A percentile compares a stretch with the other conserved stretches of the same genome.
Conservation (phyloP, 768 basidiomycete species). For the Tulasnella sp. region DNA sequence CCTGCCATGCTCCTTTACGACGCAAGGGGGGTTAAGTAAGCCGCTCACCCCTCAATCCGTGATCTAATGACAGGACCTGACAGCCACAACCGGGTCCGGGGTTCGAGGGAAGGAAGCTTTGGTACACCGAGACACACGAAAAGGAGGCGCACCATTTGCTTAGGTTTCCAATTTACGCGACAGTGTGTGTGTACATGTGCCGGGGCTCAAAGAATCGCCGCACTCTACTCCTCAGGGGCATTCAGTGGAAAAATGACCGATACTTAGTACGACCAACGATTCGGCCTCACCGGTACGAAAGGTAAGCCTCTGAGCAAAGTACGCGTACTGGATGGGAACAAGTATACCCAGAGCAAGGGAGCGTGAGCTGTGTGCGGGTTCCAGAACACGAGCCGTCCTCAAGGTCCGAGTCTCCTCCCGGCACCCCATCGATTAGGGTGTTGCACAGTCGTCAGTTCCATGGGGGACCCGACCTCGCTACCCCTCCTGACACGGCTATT, state of each 20-base stretch:
- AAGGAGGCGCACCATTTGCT: not conserved
- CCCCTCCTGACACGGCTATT: not conserved
- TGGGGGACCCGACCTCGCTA: not conserved
- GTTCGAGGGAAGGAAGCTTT: not conserved
- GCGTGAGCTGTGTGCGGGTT: not conserved
- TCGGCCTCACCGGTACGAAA: not conserved
- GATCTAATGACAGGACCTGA: not conserved
- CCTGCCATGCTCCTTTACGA: not conserved
- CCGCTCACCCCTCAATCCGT: not conserved
- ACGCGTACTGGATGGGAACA: not conserved
- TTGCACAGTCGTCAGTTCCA: not conserved
- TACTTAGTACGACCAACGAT: not conserved
- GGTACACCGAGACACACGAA: not conserved
- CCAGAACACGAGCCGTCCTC: constrained; percentile 4
- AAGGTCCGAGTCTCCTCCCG: not conserved
- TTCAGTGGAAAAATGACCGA: not conserved
- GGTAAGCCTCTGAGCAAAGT: not conserved
- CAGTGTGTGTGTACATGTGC: not conserved
- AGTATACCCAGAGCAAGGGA: not conserved
- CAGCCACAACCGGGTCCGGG: not conserved
- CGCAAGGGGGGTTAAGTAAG: not conserved
- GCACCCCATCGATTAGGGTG: not conserved
- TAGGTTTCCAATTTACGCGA: not conserved
- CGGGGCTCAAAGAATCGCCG: not conserved
- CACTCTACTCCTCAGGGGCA: not conserved